Base-by-base conservation (phyloP, 495 filamentous ascomycete species). In the Podospora appendiculata region DNA sequence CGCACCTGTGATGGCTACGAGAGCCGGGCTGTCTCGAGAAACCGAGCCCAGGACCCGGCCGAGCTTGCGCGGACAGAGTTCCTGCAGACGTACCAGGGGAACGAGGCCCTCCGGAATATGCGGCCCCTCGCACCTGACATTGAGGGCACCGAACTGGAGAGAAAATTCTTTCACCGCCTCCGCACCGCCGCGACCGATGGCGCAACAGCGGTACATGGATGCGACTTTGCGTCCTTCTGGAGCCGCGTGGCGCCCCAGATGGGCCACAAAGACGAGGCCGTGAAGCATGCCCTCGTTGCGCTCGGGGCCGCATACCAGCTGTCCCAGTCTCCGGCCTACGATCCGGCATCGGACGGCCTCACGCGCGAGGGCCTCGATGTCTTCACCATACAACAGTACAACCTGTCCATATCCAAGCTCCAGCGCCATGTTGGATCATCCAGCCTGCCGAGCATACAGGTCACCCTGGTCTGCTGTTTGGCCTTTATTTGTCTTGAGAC, bases 351-450 rank as follows among this genome's bases (percentile, higher is more conserved):
- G 46, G 55, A 55, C 6, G 56, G 53, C 47, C 50, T 60, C 32
- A 52, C 53, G 32, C 53, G 54, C 9, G 62, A 64, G n/a, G 51
- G 60, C 13, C 58, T 69, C 9, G 67, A 72, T 19, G 40, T 70
- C 6, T 68, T 69, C 53, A 62, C 55, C 51, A 69, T 72, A 51
- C 64, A 70, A 47, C 67, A 70, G 43, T 70, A 72, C 56, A 72
- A 69, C 65, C 52, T 60, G 3, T 68, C 69, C 11, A 66, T 69
- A 43, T 59, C 61, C 45, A 58, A 60, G 42, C 55, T 70, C n/a
- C 58, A 65, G 19, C 47, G 54, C 25, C 64, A 67, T 40, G 62
- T 61, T 3, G 50, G 50, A 17, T 63, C 61, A 2, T 58, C 62
- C n/a, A 41, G 49, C 18, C 38, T 13, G 10, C 57, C 11, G 58